Base-by-base conservation (phyloP, 805 yeast genomes). In the Wickerhamiella parazyma region DNA sequence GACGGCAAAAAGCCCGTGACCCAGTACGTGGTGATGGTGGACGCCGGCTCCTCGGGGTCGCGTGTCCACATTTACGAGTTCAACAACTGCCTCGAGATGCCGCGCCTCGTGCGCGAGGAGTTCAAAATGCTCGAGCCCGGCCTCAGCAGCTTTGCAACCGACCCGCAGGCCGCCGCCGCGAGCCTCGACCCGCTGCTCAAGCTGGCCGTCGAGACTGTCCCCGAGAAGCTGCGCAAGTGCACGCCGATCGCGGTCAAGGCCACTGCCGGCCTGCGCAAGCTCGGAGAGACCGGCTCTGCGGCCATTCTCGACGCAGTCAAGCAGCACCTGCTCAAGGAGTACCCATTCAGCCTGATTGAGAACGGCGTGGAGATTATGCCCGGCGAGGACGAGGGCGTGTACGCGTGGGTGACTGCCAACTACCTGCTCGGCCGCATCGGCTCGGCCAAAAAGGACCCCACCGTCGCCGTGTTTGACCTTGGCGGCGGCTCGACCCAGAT, bases 401-500 rank as follows among this genome's bases (percentile, higher is more conserved):
- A 76, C 58, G 98, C 98, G 1, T 91, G 99, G 99, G 81, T 91
- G 61, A 91, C 99, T 21, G 78, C 95, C 41, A 91, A 91, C 66
- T 91, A 78, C 61, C 67, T 91, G 51, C 71, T 89, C 53, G 97
- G 96, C 34, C 91, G 89, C 66, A 89, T 91, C 60, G 98, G 97
- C 12, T 59, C 70, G n/a, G 61, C 76, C 18, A 78, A 74, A 33
- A 80, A 79, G 62, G 60, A 65, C 20, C 86, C 94, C 24, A 91
- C 98, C 10, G 94, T 94, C 40, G 98, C 97, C 18, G 94, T 91
- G 9, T 91, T 91, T 57, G 99, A 91, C 62, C 73, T 91, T 48
- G 99, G 98, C 54, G 98, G 98, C 56, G 97, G 97, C 3, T 85
- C 96, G 6, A 91, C 99, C 11, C 98, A 93, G 66, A 86, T 91